Evolutionary conservation across 495 filamentous ascomycete species (phyloP).

Genomic region (Aspergillus coremiiformis): DNA sequence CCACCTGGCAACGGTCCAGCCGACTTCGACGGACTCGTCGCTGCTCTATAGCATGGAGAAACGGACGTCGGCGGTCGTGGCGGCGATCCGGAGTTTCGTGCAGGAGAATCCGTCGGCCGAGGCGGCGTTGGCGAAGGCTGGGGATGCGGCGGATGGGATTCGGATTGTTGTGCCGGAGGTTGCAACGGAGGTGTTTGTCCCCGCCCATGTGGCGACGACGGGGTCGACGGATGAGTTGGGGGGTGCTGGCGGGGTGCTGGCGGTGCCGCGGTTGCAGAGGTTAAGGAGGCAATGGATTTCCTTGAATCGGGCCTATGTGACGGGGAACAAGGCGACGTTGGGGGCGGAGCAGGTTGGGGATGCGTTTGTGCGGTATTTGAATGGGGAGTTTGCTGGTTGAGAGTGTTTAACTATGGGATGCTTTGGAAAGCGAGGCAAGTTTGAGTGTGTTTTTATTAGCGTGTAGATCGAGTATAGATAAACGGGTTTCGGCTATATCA

Average conservation of each 20-base stretch:
- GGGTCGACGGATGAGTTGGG: conserved; percentile 39
- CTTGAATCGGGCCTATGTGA: conserved; percentile 53
- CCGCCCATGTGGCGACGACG: conserved; percentile 37
- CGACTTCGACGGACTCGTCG: conserved; percentile 58
- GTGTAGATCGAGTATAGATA: background rate
- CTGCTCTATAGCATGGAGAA: conserved; percentile 83
- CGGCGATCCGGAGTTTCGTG: conserved; percentile 59
- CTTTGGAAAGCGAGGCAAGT: background rate
- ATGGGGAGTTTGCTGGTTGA: conserved; percentile 33
- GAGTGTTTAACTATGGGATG: conserved; percentile 2
- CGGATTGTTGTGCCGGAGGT: conserved; percentile 32
- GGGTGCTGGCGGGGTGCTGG: conserved; percentile 45
- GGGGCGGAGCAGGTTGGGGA: conserved; percentile 30
- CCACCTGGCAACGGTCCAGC: conserved; percentile 73
- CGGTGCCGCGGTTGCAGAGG: conserved; percentile 72
- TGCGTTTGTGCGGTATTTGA: conserved; percentile 44
- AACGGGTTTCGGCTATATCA: background rate
- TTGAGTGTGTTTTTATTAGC: background rate
- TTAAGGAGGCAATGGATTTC: conserved; percentile 79
- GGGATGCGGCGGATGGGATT: conserved; percentile 44
- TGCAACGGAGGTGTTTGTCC: conserved; percentile 41
- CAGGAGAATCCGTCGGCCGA: conserved; percentile 33
- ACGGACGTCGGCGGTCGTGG: conserved; percentile 73
- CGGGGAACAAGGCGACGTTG: conserved; percentile 22
- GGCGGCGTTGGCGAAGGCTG: conserved; percentile 43